Base-by-base conservation (phyloP, 768 basidiomycete species). In the Rhodotorula babjevae region DNA sequence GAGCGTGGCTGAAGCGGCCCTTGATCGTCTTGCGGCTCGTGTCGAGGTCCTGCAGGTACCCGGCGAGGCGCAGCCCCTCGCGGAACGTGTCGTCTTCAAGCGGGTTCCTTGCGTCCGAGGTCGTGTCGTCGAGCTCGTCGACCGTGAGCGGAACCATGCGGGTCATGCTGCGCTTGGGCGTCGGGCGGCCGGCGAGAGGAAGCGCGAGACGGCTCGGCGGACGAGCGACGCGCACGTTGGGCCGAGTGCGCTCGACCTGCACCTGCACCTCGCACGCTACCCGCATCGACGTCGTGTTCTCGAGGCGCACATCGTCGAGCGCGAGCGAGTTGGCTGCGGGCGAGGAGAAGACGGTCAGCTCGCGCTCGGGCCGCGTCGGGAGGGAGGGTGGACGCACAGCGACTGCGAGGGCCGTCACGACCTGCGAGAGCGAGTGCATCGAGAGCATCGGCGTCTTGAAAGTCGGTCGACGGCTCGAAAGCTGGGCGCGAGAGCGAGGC, bases 1-100 rank as follows among this genome's bases (percentile, higher is more conserved):
- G 44, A 7, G 40, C 64, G 23, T 71, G 74, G 16, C n/a, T 33
- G 57, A 66, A 75, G 23, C 74, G 36, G 42, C 50, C 62, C 55
- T 69, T 68, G 62, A 75, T 69, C 49, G 61, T 61, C 64, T 71
- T 71, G 14, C 74, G n/a, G 19, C 67, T 68, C 31, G 61, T 67
- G 36, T 75, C 74, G 6, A 75, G 23, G 36, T 61, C 59, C 29
- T 65, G 63, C 40, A 64, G 50, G 64, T 71, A 75, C 6, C 74
- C 74, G 0, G 70, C 69, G 4, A 23, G 8, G 25, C n/a, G 29
- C 25, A 71, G 29, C 0, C 67, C 70, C 9, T 15, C 3, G 11
- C 25, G 7, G 50, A 68, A 75, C 4, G 11, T 44, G 8, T 55
- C 21, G 5, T 33, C 27, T 7, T 61, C 63, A 29, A 75, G 47